Base-by-base conservation (phyloP, 139 green algal genomes). In the Chlamydomonas schloesseri region DNA sequence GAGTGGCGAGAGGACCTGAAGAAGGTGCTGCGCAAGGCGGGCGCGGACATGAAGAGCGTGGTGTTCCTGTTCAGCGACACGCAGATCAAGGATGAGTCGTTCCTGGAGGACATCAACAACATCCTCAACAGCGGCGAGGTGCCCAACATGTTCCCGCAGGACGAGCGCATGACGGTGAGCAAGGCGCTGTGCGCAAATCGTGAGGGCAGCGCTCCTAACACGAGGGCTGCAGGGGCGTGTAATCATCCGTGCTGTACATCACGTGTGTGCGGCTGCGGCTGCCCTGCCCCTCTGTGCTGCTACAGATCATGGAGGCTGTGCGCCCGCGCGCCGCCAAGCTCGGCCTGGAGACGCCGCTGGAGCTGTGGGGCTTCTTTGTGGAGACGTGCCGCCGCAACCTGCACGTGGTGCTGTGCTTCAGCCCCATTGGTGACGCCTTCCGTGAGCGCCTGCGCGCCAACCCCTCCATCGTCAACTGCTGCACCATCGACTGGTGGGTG, bases 101-200 rank as follows among this genome's bases (percentile, higher is more conserved):
- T 95, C 84, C 88, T 97, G 71, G 94, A 97, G 87, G 94, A 97
- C 89, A 93, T 97, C 88, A 97, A 97, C 92, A 96, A 96, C 89
- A 86, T 97, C 37, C 90, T 97, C 33, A 97, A 97, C 80, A 80
- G 83, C 33, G 94, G 94, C 24, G 94, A 97, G 90, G 94, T 97
- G 82, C 94, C 94, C 71, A 95, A 95, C 88, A 94, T 97, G 92
- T 97, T 96, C 87, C 87, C 93, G 31, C 84, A 73, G 34, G 94
- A 97, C 82, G 93, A 91, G 77, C 67, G 71, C 26, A 91, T 91
- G 88, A 34, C 75, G 87, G 81, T 90, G 47, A 64, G 80, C 11
- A n/a, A n/a, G n/a, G n/a, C n/a, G n/a, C n/a, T n/a, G n/a, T n/a
- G n/a, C n/a, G n/a, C n/a, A n/a, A n/a, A n/a, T n/a, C n/a, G n/a